Conservation (phyloP, 805 yeast genomes). For the Grigorovia transvaalensis region DNA sequence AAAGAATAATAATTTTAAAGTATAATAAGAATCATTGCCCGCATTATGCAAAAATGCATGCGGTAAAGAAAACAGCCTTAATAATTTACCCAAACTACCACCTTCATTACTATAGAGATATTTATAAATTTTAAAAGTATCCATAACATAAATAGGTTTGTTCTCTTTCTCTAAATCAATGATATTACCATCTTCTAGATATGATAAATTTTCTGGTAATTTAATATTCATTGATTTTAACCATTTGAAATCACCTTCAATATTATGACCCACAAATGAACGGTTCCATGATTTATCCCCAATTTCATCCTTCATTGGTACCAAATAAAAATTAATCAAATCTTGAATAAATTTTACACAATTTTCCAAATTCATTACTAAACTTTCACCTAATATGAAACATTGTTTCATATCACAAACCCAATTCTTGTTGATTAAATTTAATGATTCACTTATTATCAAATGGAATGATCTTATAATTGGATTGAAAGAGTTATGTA, state of each 20-base stretch:
- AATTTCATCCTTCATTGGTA: slow-evolving; percentile 14
- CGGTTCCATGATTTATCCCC: slow-evolving; percentile 19
- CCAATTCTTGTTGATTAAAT: slow-evolving; percentile 39
- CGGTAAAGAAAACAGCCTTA: slow-evolving; percentile 41
- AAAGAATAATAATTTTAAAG: slow-evolving; percentile 41
- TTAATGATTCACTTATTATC: slow-evolving; percentile 34
- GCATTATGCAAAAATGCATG: slow-evolving; percentile 58
- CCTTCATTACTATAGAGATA: slow-evolving; percentile 34
- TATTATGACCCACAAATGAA: slow-evolving; percentile 50
- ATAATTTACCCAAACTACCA: slow-evolving; percentile 36
- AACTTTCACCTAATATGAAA: slow-evolving; percentile 42
- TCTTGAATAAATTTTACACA: slow-evolving; percentile 33
- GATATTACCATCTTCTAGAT: slow-evolving; percentile 1
- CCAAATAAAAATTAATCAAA: slow-evolving; percentile 36
- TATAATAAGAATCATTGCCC: slow-evolving; percentile 60
- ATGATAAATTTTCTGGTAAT: slow-evolving; percentile 27
- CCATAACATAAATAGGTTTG: slow-evolving; percentile 22
- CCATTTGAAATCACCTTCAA: slow-evolving; percentile 46
- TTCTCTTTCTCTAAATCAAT: background rate
- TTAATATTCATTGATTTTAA: slow-evolving; percentile 36
- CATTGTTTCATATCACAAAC: slow-evolving; percentile 45
- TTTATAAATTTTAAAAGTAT: slow-evolving; percentile 40
- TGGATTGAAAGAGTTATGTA: slow-evolving; percentile 30
- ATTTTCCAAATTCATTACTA: slow-evolving; percentile 30
- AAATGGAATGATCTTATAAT: slow-evolving; percentile 34